These are phyloP conservation scores for Candida nemodendra DNA, from an alignment of 805 yeast genomes.

Conservation along the genomic window DNA sequence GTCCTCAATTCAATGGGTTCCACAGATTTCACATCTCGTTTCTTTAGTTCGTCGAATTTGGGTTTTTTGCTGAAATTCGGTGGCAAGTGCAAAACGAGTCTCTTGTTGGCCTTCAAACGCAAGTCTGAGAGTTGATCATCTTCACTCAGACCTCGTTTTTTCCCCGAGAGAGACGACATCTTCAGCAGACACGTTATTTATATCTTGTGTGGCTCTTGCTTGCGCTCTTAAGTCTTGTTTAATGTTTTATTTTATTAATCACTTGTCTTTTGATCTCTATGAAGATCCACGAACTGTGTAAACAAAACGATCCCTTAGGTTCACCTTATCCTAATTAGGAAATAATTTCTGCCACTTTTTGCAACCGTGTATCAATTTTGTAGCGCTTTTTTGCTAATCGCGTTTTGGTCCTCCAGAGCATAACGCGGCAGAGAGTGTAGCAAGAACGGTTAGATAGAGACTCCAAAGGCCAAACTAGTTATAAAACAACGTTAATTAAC, in stretches of 20 bases:
- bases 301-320: slow-evolving; percentile 5
- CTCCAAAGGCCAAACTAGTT: no score
- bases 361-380: no score
- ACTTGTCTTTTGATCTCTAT: slow-evolving; percentile 3
- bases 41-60: neutral
- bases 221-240: neutral
- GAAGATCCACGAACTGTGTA: slow-evolving; percentile 2
- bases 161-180: slow-evolving; percentile 14
- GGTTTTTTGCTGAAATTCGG: slow-evolving; percentile 14
- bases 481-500: no score
- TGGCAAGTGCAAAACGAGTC: slow-evolving; percentile 20
- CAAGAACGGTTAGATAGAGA: no score
- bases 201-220: no score
- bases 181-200: no score
- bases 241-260: slow-evolving; percentile 5
- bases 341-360: neutral
- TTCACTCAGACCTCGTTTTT: slow-evolving; percentile 15
- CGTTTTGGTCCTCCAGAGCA: no score
- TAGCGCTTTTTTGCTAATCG: no score
- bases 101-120: slow-evolving; percentile 13
- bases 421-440: no score
- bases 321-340: slow-evolving; percentile 6
- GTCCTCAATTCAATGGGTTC: neutral
- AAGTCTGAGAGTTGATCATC: slow-evolving; percentile 15
- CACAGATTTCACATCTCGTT: neutral